Evolutionary conservation across 2,329 filamentous ascomycete species (phyloP).

Genomic region (Exophiala oligosperma): DNA sequence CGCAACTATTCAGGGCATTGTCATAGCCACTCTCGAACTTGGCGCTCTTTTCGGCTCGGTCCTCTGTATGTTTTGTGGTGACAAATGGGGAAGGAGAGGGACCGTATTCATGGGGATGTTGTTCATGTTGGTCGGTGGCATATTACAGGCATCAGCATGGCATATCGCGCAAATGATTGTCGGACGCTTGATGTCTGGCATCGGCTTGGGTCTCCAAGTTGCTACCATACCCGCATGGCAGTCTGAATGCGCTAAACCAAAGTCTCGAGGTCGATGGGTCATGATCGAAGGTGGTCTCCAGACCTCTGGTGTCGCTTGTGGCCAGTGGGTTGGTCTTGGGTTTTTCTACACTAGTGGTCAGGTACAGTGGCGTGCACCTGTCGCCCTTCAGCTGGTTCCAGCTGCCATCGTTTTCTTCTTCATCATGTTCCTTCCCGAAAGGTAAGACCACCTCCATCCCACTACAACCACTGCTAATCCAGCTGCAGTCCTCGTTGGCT

Average conservation of each 20-base stretch:
- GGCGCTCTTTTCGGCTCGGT: constrained; percentile 38
- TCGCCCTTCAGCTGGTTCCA: constrained; percentile 4
- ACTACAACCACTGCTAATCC: constrained; percentile 57
- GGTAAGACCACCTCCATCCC: constrained; percentile 45
- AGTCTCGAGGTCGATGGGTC: constrained; percentile 52
- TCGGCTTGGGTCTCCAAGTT: constrained; percentile 33
- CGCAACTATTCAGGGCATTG: constrained; percentile 10
- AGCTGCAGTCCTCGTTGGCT: constrained; percentile 61
- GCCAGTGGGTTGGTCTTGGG: constrained; percentile 23
- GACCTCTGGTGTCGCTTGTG: constrained; percentile 51
- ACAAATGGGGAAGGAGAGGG: constrained; percentile 48
- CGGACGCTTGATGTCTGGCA: constrained; percentile 50
- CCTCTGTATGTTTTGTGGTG: constrained; percentile 51
- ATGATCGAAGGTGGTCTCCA: constrained; percentile 56
- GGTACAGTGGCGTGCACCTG: constrained; percentile 6
- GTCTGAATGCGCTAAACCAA: constrained; percentile 49
- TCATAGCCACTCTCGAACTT: constrained; percentile 4
- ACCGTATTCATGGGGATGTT: constrained; percentile 40
- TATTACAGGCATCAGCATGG: constrained; percentile 42
- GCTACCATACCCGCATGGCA: constrained; percentile 42
- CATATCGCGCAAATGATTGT: constrained; percentile 43
- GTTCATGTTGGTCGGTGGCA: constrained; percentile 47
- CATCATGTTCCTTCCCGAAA: constrained; percentile 24
- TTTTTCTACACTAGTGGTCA: constrained; percentile 9
- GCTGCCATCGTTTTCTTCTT: constrained; percentile 6